These are phyloP conservation scores for Soucietia sequanensis DNA, from an alignment of 805 yeast species.

Conservation along the genomic window DNA sequence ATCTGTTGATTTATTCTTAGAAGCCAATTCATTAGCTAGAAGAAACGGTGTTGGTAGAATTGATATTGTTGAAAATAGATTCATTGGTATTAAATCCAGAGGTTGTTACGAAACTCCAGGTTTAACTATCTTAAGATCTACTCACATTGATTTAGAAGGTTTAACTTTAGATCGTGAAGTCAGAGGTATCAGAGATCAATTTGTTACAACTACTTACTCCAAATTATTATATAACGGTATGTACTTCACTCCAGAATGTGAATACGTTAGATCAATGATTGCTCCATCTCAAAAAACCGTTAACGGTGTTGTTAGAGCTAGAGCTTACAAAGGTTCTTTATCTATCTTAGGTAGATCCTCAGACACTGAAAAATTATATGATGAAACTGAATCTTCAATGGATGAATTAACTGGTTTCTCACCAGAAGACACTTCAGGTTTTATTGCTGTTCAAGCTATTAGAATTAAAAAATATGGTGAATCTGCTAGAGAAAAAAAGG, in stretches of 20 bases:
- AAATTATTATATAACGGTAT: slow-evolving; percentile 93
- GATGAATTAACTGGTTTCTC: slow-evolving; percentile 98
- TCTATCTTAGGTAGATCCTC: slow-evolving; percentile 90
- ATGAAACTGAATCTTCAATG: slow-evolving; percentile 98
- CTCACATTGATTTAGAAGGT: slow-evolving; percentile 97
- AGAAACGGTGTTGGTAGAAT: slow-evolving; percentile 99
- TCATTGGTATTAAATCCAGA: slow-evolving; percentile 97
- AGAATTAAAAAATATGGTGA: slow-evolving; percentile 98
- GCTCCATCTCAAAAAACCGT: slow-evolving; percentile 93
- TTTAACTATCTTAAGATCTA: slow-evolving; percentile 85
- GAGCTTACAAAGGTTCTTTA: slow-evolving; percentile 88
- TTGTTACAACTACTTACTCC: slow-evolving; percentile 91
- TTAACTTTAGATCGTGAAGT: slow-evolving; percentile 97
- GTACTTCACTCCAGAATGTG: slow-evolving; percentile 98
- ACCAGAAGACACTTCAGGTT: slow-evolving; percentile 96
- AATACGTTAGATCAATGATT: slow-evolving; percentile 90
- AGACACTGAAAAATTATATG: slow-evolving; percentile 93
- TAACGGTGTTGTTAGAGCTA: slow-evolving; percentile 93
- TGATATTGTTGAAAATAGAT: slow-evolving; percentile 98
- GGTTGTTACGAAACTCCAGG: slow-evolving; percentile 99
- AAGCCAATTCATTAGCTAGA: slow-evolving; percentile 94
- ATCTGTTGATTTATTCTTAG: slow-evolving; percentile 87
- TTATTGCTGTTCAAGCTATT: slow-evolving; percentile 96
- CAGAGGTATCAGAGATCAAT: slow-evolving; percentile 92
- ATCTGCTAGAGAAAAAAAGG: slow-evolving; percentile 81